Conservation (phyloP, 2,329 filamentous ascomycete species). For the Colletotrichum limetticola region DNA sequence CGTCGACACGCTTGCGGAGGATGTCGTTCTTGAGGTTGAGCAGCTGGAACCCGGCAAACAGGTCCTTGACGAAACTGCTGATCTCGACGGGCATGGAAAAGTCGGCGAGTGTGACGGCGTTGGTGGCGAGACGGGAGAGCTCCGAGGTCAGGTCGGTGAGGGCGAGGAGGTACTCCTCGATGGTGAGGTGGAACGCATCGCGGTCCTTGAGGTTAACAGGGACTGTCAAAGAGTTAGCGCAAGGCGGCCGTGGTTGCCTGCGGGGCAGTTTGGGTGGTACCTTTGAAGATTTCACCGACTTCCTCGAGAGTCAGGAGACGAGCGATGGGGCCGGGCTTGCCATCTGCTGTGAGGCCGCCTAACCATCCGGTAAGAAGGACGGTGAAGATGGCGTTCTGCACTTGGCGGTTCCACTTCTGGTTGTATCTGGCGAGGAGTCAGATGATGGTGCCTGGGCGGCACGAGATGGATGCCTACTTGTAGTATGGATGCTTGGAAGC, state of each 20-base stretch:
- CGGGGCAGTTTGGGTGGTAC: conserved; percentile 52
- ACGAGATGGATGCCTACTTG: conserved; percentile 67
- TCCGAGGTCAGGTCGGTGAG: conserved; percentile 91
- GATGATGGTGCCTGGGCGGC: background rate
- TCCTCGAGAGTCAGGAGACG: conserved; percentile 89
- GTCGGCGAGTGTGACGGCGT: conserved; percentile 92
- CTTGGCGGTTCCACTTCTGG: conserved; percentile 81
- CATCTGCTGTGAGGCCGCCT: conserved; percentile 72
- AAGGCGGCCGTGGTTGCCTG: conserved; percentile 2
- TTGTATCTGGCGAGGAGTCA: conserved; percentile 71
- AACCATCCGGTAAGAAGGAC: conserved; percentile 77
- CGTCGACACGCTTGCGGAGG: conserved; percentile 86
- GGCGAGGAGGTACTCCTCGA: conserved; percentile 95
- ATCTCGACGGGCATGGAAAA: conserved; percentile 88
- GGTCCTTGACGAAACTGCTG: conserved; percentile 91
- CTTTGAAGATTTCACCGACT: conserved; percentile 79
- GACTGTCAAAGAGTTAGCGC: conserved; percentile 60
- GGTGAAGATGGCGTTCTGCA: conserved; percentile 80
- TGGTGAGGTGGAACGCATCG: conserved; percentile 93
- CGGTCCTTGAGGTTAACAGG: conserved; percentile 90
- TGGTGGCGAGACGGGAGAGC: conserved; percentile 89
- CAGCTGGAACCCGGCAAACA: conserved; percentile 96
- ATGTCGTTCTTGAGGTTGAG: conserved; percentile 98
- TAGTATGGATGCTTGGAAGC: conserved; percentile 95
- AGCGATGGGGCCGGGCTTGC: conserved; percentile 64